These are phyloP conservation scores for Haplosporangium gracile DNA, from an alignment of 192 early-diverging fungal species.

Conservation along the genomic window DNA sequence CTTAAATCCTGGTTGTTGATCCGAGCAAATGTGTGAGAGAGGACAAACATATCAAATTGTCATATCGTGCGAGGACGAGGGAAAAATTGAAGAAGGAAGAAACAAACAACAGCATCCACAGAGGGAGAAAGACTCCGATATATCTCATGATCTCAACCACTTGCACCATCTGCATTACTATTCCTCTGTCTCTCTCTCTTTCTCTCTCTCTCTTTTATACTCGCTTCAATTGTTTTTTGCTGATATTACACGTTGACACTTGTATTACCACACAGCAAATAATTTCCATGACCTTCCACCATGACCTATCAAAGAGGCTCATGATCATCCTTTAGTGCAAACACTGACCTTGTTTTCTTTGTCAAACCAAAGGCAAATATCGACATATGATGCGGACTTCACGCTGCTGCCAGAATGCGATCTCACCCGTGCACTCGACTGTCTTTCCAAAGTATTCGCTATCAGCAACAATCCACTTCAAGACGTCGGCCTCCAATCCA, in stretches of 20 bases:
- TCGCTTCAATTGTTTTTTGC: not conserved
- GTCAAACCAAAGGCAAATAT: slow-evolving; percentile 38
- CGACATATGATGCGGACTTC: slow-evolving; percentile 54
- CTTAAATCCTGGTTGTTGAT: not conserved
- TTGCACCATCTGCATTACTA: not conserved
- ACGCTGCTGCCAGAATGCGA: slow-evolving; percentile 55
- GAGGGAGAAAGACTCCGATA: not conserved
- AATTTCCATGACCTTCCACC: not conserved
- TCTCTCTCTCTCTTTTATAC: not conserved
- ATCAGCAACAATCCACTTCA: slow-evolving; percentile 44
- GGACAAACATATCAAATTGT: too few relatives aligned
- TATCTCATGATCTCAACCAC: slow-evolving; percentile 3
- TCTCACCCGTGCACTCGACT: slow-evolving; percentile 43
- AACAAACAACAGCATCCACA: not conserved
- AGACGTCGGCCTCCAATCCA: slow-evolving; percentile 26
- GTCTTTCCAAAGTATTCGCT: slow-evolving; percentile 25
- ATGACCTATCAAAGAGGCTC: not conserved
- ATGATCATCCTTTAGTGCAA: not conserved
- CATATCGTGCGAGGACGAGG: too few relatives aligned
- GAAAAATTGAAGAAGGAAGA: not conserved
- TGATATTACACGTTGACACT: not conserved
- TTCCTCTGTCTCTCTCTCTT: too few relatives aligned
- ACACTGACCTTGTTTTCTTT: not conserved
- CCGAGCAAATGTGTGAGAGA: not conserved
- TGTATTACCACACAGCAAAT: not conserved